Conservation (phyloP, 805 yeast species). For the Kazachstania viticola region DNA sequence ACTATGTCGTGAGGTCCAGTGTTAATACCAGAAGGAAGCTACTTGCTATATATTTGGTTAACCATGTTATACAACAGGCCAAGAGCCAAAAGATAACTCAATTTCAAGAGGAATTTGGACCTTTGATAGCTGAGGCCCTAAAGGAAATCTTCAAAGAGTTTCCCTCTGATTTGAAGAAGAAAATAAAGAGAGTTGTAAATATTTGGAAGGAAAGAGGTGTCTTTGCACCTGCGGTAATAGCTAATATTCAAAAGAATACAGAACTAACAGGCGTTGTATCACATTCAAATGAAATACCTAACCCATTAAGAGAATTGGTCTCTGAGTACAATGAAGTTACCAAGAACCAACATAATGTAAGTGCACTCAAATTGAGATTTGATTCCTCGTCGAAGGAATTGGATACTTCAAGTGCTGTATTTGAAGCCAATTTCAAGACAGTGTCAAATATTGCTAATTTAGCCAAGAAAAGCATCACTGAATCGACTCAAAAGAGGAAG, state of each 20-base stretch:
- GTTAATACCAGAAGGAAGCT: conserved; percentile 23
- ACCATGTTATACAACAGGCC: conserved; percentile 27
- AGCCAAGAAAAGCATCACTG: conserved; percentile 19
- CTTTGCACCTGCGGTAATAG: conserved; percentile 22
- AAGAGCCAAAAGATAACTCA: conserved; percentile 21
- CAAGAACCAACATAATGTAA: conserved; percentile 14
- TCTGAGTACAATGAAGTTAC: conserved; percentile 14
- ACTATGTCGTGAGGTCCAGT: conserved; percentile 14
- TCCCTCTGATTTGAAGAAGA: conserved; percentile 36
- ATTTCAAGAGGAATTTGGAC: conserved; percentile 20
- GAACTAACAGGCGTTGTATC: neutral
- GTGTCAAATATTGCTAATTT: conserved; percentile 22
- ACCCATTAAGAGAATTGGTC: conserved; percentile 23
- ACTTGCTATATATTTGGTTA: conserved; percentile 21
- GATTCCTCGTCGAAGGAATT: conserved; percentile 18
- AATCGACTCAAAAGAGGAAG: conserved; percentile 21
- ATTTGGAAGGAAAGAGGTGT: conserved; percentile 61
- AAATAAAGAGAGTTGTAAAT: conserved; percentile 43
- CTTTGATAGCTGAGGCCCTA: conserved; percentile 25
- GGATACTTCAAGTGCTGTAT: conserved; percentile 20
- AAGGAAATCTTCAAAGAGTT: conserved; percentile 26
- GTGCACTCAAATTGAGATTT: conserved; percentile 20
- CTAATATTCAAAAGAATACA: conserved; percentile 1
- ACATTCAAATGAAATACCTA: conserved; percentile 14
- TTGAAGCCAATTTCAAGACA: conserved; percentile 22